Conservation (phyloP, 352 stramenopile genomes). For the Globisporangium perplexum region DNA sequence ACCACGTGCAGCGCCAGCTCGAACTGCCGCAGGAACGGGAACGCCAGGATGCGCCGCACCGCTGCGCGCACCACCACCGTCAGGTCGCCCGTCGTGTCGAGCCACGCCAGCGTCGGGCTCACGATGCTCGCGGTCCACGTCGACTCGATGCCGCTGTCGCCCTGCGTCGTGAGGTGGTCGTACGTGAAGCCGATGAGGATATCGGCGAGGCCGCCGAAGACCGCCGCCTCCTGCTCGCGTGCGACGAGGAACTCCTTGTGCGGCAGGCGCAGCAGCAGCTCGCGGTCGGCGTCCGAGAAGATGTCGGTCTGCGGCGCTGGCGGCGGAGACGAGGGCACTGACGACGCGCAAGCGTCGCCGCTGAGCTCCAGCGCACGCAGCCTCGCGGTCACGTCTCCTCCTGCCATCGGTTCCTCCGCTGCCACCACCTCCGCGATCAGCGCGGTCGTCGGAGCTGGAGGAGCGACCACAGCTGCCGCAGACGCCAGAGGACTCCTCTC, state of each 20-base stretch:
- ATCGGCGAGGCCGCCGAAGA: slow-evolving; percentile 89
- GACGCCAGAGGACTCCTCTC: neutral
- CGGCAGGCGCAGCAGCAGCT: slow-evolving; percentile 66
- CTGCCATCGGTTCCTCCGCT: neutral
- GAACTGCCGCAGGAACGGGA: slow-evolving; percentile 94
- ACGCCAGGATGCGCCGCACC: slow-evolving; percentile 91
- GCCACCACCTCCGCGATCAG: slow-evolving; percentile 37
- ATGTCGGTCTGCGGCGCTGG: slow-evolving; percentile 1
- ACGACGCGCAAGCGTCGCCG: neutral
- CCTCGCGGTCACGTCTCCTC: neutral
- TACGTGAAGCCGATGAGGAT: slow-evolving; percentile 96
- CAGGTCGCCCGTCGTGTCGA: slow-evolving; percentile 79
- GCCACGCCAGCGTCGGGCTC: slow-evolving; percentile 92
- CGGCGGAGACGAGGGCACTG: slow-evolving; percentile 1
- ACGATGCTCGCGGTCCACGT: slow-evolving; percentile 96
- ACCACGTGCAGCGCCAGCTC: slow-evolving; percentile 76
- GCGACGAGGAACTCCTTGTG: slow-evolving; percentile 79
- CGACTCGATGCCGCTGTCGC: slow-evolving; percentile 95
- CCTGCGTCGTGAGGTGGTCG: slow-evolving; percentile 93
- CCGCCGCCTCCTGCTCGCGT: slow-evolving; percentile 36
- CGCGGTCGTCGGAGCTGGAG: slow-evolving; percentile 1
- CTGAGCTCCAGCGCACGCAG: slow-evolving; percentile 5
- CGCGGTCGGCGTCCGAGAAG: slow-evolving; percentile 60
- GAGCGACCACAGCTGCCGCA: neutral
- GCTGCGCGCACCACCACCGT: slow-evolving; percentile 54